A percentile compares a stretch with the other conserved stretches of the same genome.
phyloP scores from a whole-genome alignment of 1,284 basidiomycete species.

The Ceratobasidium papillatum region DNA sequence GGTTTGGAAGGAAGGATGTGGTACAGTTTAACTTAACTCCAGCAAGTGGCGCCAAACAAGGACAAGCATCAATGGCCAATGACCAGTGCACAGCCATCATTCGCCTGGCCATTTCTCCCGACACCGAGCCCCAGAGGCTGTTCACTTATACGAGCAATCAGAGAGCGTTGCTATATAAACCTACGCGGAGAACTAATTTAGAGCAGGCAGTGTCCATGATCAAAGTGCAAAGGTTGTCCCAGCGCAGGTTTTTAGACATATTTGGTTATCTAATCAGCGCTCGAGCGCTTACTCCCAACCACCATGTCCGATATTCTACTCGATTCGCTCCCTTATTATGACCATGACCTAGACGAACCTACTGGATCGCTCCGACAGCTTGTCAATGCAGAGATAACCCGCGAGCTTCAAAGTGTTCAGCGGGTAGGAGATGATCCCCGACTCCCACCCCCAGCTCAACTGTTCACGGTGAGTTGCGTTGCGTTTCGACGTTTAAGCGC shows the following conservation, averaged over 20 bases:
- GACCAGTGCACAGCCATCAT: constrained; percentile 11
- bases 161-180: not conserved
- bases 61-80: constrained; percentile 20
- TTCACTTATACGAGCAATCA: not conserved
- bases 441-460: constrained; percentile 71
- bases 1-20: not conserved
- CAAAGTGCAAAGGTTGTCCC: not conserved
- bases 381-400: constrained; percentile 76
- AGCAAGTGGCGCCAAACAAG: not conserved
- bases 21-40: constrained; percentile 3
- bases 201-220: not conserved
- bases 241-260: too few species aligned
- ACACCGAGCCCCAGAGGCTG: constrained; percentile 16
- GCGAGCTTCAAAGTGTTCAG: constrained; percentile 65
- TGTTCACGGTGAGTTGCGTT: constrained; percentile 68
- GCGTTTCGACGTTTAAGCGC: constrained; percentile 37
- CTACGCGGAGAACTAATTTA: not conserved
- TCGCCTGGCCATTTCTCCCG: not conserved
- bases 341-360: constrained; percentile 84
- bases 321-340: constrained; percentile 94
- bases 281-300: constrained; percentile 12
- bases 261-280: not conserved
- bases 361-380: constrained; percentile 72
- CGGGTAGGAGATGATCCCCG: constrained; percentile 67
- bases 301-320: constrained; percentile 50